Conservation (phyloP, 1,284 basidiomycete species). For the Chalciporus sp. region DNA sequence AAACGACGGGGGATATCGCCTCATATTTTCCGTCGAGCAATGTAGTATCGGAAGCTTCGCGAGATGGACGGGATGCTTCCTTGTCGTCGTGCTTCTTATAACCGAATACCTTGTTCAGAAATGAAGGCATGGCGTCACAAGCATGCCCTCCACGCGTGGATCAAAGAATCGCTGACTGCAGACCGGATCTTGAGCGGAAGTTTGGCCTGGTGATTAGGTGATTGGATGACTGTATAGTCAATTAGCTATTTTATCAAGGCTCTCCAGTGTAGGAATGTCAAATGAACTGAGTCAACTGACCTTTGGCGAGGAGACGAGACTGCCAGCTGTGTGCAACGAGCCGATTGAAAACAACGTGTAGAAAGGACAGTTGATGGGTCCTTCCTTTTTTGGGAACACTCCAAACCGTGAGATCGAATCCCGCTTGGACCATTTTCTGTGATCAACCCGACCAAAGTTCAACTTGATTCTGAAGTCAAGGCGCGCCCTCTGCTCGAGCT, state of each 20-base stretch:
- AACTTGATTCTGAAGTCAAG: not conserved
- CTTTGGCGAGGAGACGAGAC: conserved; percentile 1
- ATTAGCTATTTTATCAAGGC: not conserved
- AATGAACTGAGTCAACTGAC: not conserved
- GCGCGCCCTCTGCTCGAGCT: not conserved
- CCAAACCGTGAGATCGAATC: conserved; percentile 16
- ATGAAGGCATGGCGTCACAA: conserved; percentile 60
- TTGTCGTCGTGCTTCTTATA: conserved; percentile 67
- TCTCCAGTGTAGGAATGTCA: conserved; percentile 6
- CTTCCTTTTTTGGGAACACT: not conserved
- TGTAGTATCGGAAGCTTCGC: conserved; percentile 38
- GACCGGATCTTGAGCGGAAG: conserved; percentile 7
- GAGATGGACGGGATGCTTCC: conserved; percentile 38
- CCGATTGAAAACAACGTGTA: not conserved
- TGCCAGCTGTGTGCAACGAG: not conserved
- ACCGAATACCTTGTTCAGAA: conserved; percentile 75
- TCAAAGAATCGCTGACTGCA: conserved; percentile 6
- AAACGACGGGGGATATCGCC: conserved; percentile 56
- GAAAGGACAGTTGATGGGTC: not conserved
- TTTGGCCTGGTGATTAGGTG: not conserved
- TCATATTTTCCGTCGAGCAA: conserved; percentile 76
- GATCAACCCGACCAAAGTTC: not conserved
- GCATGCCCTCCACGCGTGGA: conserved; percentile 16
- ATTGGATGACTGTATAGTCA: not conserved
- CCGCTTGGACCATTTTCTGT: not conserved